A percentile compares a stretch with the other conserved stretches of the same genome.
phyloP scores from a whole-genome alignment of 768 basidiomycete species.

The Boletus speciosus region DNA sequence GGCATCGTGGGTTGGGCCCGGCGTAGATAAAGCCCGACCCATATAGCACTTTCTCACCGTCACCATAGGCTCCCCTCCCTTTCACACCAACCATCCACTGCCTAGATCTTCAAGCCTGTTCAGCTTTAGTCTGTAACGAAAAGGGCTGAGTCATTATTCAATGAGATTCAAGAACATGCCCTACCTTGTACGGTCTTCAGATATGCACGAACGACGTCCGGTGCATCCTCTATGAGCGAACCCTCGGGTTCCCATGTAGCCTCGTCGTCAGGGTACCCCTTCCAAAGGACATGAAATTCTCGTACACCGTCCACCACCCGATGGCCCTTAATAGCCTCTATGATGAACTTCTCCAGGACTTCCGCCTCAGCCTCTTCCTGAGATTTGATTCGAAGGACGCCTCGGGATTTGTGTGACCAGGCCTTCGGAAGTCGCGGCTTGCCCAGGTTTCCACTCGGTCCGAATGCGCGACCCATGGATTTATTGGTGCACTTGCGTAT shows the following conservation, averaged over 20 bases:
- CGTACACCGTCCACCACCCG: slow-evolving; percentile 33
- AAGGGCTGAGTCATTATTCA: background rate
- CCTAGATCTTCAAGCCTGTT: background rate
- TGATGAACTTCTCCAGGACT: slow-evolving; percentile 39
- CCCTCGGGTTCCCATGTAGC: slow-evolving; percentile 59
- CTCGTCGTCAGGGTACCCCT: slow-evolving; percentile 47
- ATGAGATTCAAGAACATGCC: background rate
- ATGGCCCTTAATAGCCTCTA: slow-evolving; percentile 40
- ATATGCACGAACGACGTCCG: slow-evolving; percentile 42
- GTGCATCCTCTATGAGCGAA: slow-evolving; percentile 48
- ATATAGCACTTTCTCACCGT: slow-evolving; percentile 7
- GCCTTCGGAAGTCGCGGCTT: slow-evolving; percentile 45
- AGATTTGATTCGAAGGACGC: slow-evolving; percentile 40
- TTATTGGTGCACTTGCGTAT: slow-evolving; percentile 40
- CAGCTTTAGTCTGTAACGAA: slow-evolving; percentile 5
- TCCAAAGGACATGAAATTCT: slow-evolving; percentile 53
- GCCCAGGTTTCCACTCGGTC: slow-evolving; percentile 24
- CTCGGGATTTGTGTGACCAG: slow-evolving; percentile 50
- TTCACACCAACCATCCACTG: background rate
- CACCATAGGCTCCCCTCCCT: background rate
- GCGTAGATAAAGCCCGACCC: slow-evolving; percentile 8
- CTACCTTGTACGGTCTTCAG: slow-evolving; percentile 15
- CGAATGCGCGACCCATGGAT: slow-evolving; percentile 37
- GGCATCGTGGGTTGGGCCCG: background rate
- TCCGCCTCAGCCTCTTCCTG: slow-evolving; percentile 30